Evolutionary conservation across 1,284 basidiomycete species (phyloP).

Genomic region (Singerocomus rubriflavus): DNA sequence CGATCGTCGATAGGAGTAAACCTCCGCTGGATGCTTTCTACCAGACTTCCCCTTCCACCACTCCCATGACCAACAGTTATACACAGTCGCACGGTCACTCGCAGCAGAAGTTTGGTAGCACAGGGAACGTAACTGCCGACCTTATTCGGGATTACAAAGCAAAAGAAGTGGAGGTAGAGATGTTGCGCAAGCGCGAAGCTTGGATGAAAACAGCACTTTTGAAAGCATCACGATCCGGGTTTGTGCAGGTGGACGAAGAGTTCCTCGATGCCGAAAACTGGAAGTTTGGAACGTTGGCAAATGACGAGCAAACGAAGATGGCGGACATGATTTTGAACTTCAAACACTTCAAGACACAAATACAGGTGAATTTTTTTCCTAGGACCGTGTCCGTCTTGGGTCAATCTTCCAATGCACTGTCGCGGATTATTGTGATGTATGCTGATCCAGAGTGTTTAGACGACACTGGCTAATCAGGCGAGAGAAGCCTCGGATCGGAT

Average conservation of each 20-base stretch:
- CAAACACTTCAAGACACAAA: conserved; percentile 85
- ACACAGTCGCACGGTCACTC: conserved; percentile 26
- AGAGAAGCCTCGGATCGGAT: conserved; percentile 75
- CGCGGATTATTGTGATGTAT: conserved; percentile 7
- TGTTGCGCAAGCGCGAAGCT: conserved; percentile 71
- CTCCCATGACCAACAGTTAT: conserved; percentile 34
- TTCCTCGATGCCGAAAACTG: conserved; percentile 37
- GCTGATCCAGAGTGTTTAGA: conserved; percentile 41
- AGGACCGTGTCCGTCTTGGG: conserved; percentile 1
- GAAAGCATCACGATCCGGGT: conserved; percentile 81
- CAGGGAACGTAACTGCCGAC: conserved; percentile 70
- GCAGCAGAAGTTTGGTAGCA: conserved; percentile 50
- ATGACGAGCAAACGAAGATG: conserved; percentile 46
- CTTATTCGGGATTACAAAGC: conserved; percentile 74
- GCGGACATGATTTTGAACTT: conserved; percentile 78
- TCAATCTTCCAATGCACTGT: background rate
- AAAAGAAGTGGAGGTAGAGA: conserved; percentile 80
- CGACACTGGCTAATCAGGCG: conserved; percentile 71
- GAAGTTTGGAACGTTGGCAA: conserved; percentile 36
- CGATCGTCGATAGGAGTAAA: conserved; percentile 51
- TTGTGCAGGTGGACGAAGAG: conserved; percentile 60
- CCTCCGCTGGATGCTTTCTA: conserved; percentile 61
- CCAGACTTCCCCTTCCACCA: conserved; percentile 51
- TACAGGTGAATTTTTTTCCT: conserved; percentile 64
- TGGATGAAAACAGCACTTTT: conserved; percentile 86